Base-by-base conservation (phyloP, 495 filamentous ascomycete species). In the Penicillium riverlandense region DNA sequence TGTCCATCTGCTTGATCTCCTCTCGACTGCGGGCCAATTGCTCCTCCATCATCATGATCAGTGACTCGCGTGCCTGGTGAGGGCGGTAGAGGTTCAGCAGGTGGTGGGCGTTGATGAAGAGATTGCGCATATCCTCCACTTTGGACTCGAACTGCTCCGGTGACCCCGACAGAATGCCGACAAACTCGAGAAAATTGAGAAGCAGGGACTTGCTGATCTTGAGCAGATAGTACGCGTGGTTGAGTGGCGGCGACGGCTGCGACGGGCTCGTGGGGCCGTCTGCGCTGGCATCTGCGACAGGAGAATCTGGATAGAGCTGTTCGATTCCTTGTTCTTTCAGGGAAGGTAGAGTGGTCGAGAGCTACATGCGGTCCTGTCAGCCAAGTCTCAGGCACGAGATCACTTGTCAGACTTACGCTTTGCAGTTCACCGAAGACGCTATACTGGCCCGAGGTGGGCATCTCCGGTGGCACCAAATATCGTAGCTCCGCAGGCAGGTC, bases 41-140 rank as follows among this genome's bases (percentile, higher is more conserved):
- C 53, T 87, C 85, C 66, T 96, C 88, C 90, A 98, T 92, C 75
- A 92, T 79, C 56, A 82, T 60, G 22, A 96, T 94, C 35, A 97
- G 69, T 28, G 82, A 89, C 66, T 97, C 94, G 32, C 92, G 71
- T 16, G 90, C 90, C 63, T 98, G 94, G 62, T 98, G 92, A 2
- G 92, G 94, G 15, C 92, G 82, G 62, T 96, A 97, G 45, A 92
- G 83, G 61, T 98, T 98, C 38, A 96, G 76, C 13, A 91, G 75
- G 49, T 90, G 85, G 60, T 96, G 88, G 41, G 90, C 84, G 63
- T 97, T 96, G 54, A 88, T 79, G 44, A 91, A 83, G 4, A 96
- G 53, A 16, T 80, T 85, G 52, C 80, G 73, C n/a, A 98, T 51
- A 53, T 95, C 82, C 3, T 78, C 66, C 27, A 90, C 72, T 55